These are phyloP conservation scores for Colletotrichum lini DNA, from an alignment of 2,329 filamentous ascomycete genomes.

Conservation along the genomic window DNA sequence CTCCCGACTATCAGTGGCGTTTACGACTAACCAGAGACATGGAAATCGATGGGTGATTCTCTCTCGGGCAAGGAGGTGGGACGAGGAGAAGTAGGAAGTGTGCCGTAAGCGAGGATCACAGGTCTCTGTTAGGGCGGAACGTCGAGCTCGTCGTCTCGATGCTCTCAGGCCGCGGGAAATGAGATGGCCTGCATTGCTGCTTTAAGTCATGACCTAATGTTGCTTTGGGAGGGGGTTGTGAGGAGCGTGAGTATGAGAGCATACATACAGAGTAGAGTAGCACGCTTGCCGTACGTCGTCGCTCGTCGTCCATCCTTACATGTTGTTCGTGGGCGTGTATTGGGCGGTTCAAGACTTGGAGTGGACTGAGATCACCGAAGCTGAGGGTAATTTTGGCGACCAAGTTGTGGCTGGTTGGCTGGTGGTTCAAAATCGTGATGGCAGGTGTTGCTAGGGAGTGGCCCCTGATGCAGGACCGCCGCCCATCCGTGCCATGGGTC, in stretches of 20 bases:
- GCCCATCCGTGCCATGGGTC: neutral
- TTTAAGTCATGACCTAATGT: neutral
- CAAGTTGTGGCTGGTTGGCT: neutral
- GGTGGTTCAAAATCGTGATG: neutral
- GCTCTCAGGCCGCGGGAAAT: neutral
- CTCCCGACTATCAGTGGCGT: too few species aligned
- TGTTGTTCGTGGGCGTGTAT: neutral
- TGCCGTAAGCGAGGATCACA: neutral
- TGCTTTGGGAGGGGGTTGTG: neutral
- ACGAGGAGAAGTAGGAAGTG: neutral
- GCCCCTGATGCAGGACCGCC: slow-evolving; percentile 7
- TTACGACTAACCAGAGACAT: neutral
- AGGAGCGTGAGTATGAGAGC: neutral
- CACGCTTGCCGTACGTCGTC: neutral
- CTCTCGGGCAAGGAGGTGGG: too few species aligned
- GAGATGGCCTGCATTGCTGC: neutral
- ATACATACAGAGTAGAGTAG: neutral
- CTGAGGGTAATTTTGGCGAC: neutral
- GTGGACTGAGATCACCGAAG: neutral
- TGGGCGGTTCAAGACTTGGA: neutral
- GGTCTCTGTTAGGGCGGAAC: neutral
- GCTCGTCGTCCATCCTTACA: neutral
- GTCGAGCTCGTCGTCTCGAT: neutral
- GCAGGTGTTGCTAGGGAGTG: neutral
- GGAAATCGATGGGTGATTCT: neutral